These are phyloP conservation scores for Marasmius sp. DNA, from an alignment of 1,284 basidiomycete species.

Conservation along the genomic window DNA sequence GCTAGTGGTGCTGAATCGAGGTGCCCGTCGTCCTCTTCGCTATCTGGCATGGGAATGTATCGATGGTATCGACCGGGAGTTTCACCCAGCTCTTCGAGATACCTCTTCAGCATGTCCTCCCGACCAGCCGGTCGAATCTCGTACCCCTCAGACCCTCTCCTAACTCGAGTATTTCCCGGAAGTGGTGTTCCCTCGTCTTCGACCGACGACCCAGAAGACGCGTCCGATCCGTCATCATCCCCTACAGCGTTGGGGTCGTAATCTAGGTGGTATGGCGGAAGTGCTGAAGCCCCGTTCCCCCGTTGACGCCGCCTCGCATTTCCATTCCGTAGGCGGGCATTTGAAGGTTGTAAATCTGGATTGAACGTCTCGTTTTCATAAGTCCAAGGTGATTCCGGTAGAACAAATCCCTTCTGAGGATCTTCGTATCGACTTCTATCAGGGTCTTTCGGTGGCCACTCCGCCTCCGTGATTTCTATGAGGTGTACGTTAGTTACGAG, in stretches of 20 bases:
- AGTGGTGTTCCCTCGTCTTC: constrained; percentile 29
- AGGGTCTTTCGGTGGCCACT: constrained; percentile 65
- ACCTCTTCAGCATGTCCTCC: constrained; percentile 17
- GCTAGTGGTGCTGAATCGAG: not conserved
- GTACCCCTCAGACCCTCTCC: constrained; percentile 21
- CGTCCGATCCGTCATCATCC: constrained; percentile 19
- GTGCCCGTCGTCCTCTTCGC: constrained; percentile 4
- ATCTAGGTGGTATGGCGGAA: constrained; percentile 76
- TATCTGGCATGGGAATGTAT: constrained; percentile 16
- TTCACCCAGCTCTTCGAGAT: constrained; percentile 16
- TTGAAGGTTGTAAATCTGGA: constrained; percentile 68
- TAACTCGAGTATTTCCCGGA: constrained; percentile 20
- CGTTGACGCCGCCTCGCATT: constrained; percentile 19
- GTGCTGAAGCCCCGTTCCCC: constrained; percentile 38
- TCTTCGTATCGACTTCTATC: constrained; percentile 32
- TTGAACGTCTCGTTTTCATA: constrained; percentile 78
- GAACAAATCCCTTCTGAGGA: constrained; percentile 40
- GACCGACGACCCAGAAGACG: constrained; percentile 26
- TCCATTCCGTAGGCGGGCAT: constrained; percentile 33
- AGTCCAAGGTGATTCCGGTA: constrained; percentile 76
- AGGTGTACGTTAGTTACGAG: not conserved
- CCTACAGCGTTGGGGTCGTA: constrained; percentile 40
- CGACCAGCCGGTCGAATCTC: constrained; percentile 15
- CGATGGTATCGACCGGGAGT: constrained; percentile 16
- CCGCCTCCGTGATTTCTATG: constrained; percentile 1